A percentile compares a stretch with the other conserved stretches of the same genome.
Evolutionary conservation across 2,329 filamentous ascomycete species (phyloP).

Genomic region (Periconia macrospinosa): DNA sequence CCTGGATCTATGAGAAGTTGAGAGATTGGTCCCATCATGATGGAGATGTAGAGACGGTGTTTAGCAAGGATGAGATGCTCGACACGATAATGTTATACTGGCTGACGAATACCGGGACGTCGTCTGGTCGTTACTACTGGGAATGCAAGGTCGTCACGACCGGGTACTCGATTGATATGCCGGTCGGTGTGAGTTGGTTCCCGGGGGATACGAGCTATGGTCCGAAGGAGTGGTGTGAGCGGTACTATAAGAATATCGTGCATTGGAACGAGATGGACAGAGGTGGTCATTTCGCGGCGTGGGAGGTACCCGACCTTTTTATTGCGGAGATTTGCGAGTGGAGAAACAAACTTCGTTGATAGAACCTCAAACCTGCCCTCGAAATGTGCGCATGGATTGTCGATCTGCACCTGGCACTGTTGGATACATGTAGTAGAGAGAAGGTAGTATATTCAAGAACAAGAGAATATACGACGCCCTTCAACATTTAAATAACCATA

Average conservation of each 20-base stretch:
- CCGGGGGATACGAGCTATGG: slow-evolving; percentile 10
- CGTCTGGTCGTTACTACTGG: slow-evolving; percentile 27
- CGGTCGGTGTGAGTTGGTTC: slow-evolving; percentile 21
- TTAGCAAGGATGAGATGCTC: slow-evolving; percentile 29
- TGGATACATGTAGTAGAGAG: no score
- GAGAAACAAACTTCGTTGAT: slow-evolving; percentile 6
- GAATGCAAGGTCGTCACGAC: slow-evolving; percentile 20
- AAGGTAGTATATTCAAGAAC: no score
- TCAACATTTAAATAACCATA: no score
- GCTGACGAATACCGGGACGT: slow-evolving; percentile 26
- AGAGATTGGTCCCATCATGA: slow-evolving; percentile 73
- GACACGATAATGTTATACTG: slow-evolving; percentile 29
- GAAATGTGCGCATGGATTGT: no score
- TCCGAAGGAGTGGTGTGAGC: slow-evolving; percentile 13
- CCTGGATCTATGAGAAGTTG: slow-evolving; percentile 79
- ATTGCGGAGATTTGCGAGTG: slow-evolving; percentile 44
- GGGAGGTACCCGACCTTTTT: slow-evolving; percentile 56
- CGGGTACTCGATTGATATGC: slow-evolving; percentile 20
- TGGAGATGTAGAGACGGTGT: slow-evolving; percentile 20
- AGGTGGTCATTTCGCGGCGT: slow-evolving; percentile 62
- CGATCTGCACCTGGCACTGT: no score
- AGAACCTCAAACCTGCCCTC: no score
- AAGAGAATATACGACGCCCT: no score
- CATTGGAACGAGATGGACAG: slow-evolving; percentile 23
- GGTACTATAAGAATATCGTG: slow-evolving; percentile 38